phyloP scores from a whole-genome alignment of 352 stramenopile genomes.

The Globisporangium radiosum region DNA sequence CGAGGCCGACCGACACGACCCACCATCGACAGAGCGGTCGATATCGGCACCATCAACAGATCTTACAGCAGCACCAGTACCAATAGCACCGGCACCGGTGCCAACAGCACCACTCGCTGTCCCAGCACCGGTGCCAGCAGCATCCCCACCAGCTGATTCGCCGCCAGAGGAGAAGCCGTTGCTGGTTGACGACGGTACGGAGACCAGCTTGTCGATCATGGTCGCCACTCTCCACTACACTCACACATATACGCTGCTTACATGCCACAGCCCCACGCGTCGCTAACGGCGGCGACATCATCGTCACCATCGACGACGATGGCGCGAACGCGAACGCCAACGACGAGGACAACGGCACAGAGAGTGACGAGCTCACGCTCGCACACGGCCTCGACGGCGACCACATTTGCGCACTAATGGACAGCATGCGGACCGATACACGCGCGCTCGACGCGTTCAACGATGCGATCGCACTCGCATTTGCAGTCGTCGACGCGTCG shows the following conservation, averaged over 20 bases:
- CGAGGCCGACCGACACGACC: neutral
- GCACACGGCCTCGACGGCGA: neutral
- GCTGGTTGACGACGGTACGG: too few species aligned
- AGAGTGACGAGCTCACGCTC: neutral
- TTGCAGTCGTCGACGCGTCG: constrained; percentile 51
- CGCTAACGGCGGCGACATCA: neutral
- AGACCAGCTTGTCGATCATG: too few species aligned
- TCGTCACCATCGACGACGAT: neutral
- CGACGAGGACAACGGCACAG: neutral
- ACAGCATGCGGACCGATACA: constrained; percentile 6
- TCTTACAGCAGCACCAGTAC: neutral
- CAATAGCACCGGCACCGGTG: neutral
- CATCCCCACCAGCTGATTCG: too few species aligned
- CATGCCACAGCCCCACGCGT: too few species aligned
- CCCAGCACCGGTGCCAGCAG: neutral
- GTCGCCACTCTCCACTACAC: too few species aligned
- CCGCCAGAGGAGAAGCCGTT: too few species aligned
- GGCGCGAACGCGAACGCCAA: neutral
- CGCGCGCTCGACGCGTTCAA: constrained; percentile 28
- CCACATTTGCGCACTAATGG: constrained; percentile 10
- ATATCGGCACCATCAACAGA: neutral
- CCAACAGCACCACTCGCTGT: neutral
- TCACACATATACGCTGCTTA: too few species aligned
- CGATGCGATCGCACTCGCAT: constrained; percentile 33
- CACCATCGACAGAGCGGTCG: neutral